Conservation (phyloP, 371 early-diverging fungal species). For the Blakeslea trispora region DNA sequence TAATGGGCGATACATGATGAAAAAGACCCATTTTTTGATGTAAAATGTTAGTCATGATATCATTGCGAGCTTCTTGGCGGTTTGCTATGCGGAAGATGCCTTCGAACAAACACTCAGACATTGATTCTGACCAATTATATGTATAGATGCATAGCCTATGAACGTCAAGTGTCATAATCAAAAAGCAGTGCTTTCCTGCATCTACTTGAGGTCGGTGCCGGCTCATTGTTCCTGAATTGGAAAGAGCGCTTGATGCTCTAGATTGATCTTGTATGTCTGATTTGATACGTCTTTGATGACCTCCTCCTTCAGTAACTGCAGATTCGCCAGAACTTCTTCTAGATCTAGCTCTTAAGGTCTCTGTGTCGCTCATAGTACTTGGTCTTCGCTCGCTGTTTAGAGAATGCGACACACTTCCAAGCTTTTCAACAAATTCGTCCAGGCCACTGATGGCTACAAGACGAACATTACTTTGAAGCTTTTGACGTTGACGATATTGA, state of each 20-base stretch:
- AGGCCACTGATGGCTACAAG: constrained; percentile 62
- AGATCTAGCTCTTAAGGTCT: constrained; percentile 27
- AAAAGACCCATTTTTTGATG: constrained; percentile 77
- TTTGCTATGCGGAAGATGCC: constrained; percentile 30
- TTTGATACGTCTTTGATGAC: constrained; percentile 6
- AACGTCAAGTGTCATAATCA: constrained; percentile 63
- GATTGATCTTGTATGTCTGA: constrained; percentile 26
- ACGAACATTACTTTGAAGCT: constrained; percentile 41
- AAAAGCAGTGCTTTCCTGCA: constrained; percentile 58
- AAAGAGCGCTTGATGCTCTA: constrained; percentile 32
- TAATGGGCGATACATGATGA: constrained; percentile 51
- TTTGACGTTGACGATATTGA: constrained; percentile 27
- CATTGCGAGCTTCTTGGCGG: constrained; percentile 60
- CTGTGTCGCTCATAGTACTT: constrained; percentile 49
- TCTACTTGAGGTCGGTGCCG: constrained; percentile 20
- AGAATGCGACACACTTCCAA: constrained; percentile 33
- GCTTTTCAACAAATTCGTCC: constrained; percentile 55
- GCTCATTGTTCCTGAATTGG: constrained; percentile 16
- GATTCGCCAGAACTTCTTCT: constrained; percentile 41
- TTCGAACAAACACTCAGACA: constrained; percentile 61
- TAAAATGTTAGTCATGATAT: constrained; percentile 59
- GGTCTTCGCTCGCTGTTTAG: constrained; percentile 34
- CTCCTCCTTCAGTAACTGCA: constrained; percentile 17
- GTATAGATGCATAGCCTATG: constrained; percentile 62
- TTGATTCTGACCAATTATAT: constrained; percentile 69